Base-by-base conservation (phyloP, 371 early-diverging fungal genomes). In the Rhizomucor pusillus region DNA sequence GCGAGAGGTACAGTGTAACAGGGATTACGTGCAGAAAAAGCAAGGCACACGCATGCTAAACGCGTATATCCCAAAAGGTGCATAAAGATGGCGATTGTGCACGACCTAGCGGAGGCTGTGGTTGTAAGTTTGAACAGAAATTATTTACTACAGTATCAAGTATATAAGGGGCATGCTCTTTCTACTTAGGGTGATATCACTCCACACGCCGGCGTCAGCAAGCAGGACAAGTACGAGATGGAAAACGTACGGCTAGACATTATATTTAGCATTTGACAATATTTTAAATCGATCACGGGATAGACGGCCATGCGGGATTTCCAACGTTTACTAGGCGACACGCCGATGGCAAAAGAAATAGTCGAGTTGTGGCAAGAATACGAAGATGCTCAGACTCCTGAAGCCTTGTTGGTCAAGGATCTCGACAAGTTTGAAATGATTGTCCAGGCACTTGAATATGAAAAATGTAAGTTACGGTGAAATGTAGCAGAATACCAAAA, bases 361-460 rank as follows among this genome's bases (percentile, higher is more conserved):
- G 73, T 66, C 13, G 73, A 56, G 5, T 62, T 96, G 45, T 96
- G 95, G 95, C 63, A 69, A 37, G 97, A 96, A 64, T 96, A 94
- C 54, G 97, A 96, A 63, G 83, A 84, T n/a, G 81, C 76, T 1
- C 44, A 55, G 13, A 89, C 93, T 2, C 63, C 69, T 1, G 97
- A 95, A 65, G 94, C 97, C 1, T 63, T 79, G 24, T 60, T 95
- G 24, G 93, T 93, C 44, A 91, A 95, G 55, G 93, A 96, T 62
- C 62, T 95, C 50, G 97, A 96, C 73, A 95, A 94, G 64, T 93
- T 90, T 74, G 94, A 95, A 69, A 93, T 95, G 94, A 89, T 94
- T 56, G 80, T 90, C 50, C 96, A 95, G 72, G 94, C 94, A 3
- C 65, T 90, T 22, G 94, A 93, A 69, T 95, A 95, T 58, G 96